Conservation (phyloP, 2,329 filamentous ascomycete species). For the Cercospora beticola region DNA sequence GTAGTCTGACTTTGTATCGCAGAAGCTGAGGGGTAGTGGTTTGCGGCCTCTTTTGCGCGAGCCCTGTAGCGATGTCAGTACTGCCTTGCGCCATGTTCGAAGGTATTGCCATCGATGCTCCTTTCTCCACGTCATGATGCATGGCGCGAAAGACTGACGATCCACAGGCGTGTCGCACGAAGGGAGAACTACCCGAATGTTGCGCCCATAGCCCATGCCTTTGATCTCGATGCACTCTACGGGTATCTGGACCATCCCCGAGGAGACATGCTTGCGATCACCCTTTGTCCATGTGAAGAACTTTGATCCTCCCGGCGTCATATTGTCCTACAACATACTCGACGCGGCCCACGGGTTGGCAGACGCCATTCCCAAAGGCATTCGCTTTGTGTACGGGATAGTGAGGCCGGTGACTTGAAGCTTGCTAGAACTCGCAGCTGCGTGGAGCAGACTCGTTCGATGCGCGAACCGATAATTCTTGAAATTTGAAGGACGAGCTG, state of each 20-base stretch:
- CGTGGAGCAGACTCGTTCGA: neutral
- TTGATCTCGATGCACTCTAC: constrained; percentile 34
- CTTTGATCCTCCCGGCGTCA: constrained; percentile 27
- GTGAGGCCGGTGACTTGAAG: neutral
- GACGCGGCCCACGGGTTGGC: neutral
- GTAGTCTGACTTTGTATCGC: constrained; percentile 9
- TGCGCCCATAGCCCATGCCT: constrained; percentile 28
- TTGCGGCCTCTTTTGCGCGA: constrained; percentile 28
- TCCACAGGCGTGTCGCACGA: neutral
- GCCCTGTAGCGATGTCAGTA: constrained; percentile 16
- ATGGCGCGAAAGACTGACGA: neutral
- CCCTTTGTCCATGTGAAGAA: constrained; percentile 48
- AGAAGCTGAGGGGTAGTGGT: constrained; percentile 30
- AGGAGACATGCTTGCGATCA: constrained; percentile 38
- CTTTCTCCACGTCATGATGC: neutral
- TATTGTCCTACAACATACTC: neutral
- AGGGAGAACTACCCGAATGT: constrained; percentile 22
- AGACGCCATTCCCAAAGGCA: neutral
- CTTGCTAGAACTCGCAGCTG: neutral
- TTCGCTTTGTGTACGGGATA: neutral
- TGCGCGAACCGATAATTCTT: neutral
- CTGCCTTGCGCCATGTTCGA: neutral
- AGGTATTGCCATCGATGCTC: neutral
- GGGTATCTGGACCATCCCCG: constrained; percentile 42
- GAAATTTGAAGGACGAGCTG: neutral